Conservation (phyloP, 371 early-diverging fungal genomes). For the Haplosporangium sp. region DNA sequence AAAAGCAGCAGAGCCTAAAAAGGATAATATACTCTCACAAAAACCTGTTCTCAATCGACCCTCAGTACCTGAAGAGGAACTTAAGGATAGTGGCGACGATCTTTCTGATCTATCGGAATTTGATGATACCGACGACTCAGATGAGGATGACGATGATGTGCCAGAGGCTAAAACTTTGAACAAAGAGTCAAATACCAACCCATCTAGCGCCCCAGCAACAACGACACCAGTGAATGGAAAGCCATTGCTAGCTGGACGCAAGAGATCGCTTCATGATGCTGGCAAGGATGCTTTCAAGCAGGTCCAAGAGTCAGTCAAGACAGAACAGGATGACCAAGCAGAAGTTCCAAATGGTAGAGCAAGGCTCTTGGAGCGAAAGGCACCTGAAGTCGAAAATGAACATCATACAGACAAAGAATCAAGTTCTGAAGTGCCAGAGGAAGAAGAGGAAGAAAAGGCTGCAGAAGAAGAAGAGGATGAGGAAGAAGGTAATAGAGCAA, state of each 20-base stretch:
- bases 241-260: conserved; percentile 21
- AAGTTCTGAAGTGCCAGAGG: conserved; percentile 27
- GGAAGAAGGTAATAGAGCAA: conserved; percentile 12
- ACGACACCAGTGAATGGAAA: conserved; percentile 5
- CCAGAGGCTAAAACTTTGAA: background rate
- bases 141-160: conserved; percentile 44
- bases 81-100: conserved; percentile 54
- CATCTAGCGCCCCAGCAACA: conserved; percentile 2
- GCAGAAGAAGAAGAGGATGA: conserved; percentile 41
- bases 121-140: conserved; percentile 50
- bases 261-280: conserved; percentile 28
- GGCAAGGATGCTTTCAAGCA: conserved; percentile 10
- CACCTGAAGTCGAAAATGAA: conserved; percentile 18
- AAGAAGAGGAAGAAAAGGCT: conserved; percentile 34
- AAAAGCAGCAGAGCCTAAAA: conserved; percentile 15
- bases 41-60: conserved; percentile 42
- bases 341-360: conserved; percentile 30
- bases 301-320: conserved; percentile 15
- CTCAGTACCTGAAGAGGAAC: conserved; percentile 34
- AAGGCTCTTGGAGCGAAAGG: conserved; percentile 29
- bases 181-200: conserved; percentile 17
- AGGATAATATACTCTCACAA: conserved; percentile 22
- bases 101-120: conserved; percentile 53
- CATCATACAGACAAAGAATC: conserved; percentile 31
- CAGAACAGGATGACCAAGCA: conserved; percentile 22